phyloP scores from a whole-genome alignment of 805 yeast genomes.

The Kodamaea fukazawae region DNA sequence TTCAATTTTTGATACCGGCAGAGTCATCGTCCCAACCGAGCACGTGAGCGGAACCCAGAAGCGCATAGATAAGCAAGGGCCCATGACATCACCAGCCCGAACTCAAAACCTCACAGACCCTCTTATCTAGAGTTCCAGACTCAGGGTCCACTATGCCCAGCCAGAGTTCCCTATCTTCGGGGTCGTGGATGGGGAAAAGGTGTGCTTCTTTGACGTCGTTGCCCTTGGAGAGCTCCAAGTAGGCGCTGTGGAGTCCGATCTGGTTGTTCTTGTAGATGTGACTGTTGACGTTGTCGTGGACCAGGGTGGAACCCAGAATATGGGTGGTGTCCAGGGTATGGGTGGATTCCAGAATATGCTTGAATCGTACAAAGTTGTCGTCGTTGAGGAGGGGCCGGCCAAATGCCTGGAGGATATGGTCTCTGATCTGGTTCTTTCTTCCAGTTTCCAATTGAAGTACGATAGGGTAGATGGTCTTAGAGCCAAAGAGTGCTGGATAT shows the following conservation, averaged over 20 bases:
- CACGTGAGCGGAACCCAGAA: no score
- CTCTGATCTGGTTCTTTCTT: slow-evolving; percentile 26
- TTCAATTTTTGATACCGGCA: background rate
- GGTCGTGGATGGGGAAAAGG: slow-evolving; percentile 2
- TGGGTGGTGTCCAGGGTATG: no score
- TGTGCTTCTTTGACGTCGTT: slow-evolving; percentile 1
- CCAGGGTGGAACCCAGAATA: no score
- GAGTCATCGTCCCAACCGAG: no score
- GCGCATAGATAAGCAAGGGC: no score
- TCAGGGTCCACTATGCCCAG: slow-evolving; percentile 3
- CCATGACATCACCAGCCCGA: no score
- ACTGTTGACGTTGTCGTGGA: slow-evolving; percentile 13
- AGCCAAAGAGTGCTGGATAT: slow-evolving; percentile 16
- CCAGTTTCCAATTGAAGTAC: slow-evolving; percentile 21
- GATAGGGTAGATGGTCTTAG: slow-evolving; percentile 16
- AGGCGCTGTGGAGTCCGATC: slow-evolving; percentile 23
- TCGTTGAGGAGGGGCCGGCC: slow-evolving; percentile 20
- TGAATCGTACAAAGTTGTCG: slow-evolving; percentile 20
- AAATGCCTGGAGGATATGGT: slow-evolving; percentile 21
- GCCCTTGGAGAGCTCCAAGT: slow-evolving; percentile 8
- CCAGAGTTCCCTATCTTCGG: slow-evolving; percentile 10
- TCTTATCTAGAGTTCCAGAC: background rate
- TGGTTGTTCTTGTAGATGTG: slow-evolving; percentile 18
- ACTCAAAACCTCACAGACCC: no score
- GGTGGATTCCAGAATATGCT: slow-evolving; percentile 6